Evolutionary conservation across 345 rosid genomes (phyloP).

Genomic region (Camelina neglecta): DNA sequence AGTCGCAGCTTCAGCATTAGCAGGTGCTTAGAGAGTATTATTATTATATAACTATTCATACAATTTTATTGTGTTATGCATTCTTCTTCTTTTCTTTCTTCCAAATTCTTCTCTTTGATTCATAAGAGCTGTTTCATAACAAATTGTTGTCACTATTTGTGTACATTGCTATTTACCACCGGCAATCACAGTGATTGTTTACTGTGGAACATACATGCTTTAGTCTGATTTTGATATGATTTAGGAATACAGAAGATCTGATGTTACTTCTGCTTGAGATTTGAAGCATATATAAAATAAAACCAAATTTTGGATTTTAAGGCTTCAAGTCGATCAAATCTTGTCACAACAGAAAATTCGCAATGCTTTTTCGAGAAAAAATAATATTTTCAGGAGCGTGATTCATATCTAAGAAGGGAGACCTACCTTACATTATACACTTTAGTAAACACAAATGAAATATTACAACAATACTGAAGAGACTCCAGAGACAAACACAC

Average conservation of each 20-base stretch:
- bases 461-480: constrained; percentile 37
- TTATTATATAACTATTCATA: constrained; percentile 4
- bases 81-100: constrained; percentile 9
- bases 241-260: neutral
- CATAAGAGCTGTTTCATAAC: constrained; percentile 21
- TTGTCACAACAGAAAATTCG: constrained; percentile 3
- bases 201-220: constrained; percentile 12
- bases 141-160: constrained; percentile 30
- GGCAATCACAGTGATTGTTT: constrained; percentile 1
- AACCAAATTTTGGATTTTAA: neutral
- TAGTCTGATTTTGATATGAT: neutral
- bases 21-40: constrained; percentile 23
- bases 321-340: neutral
- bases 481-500: constrained; percentile 22
- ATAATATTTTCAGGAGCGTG: constrained; percentile 9
- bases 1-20: neutral
- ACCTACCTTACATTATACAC: constrained; percentile 46
- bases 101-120: constrained; percentile 18
- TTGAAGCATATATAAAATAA: constrained; percentile 10
- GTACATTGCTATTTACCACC: constrained; percentile 34
- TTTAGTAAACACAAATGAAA: constrained; percentile 37
- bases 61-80: constrained; percentile 32
- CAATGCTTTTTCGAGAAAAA: constrained; percentile 16
- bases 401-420: constrained; percentile 28
- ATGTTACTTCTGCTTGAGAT: constrained; percentile 2